Base-by-base conservation (phyloP, 441 rosid genomes). In the Raphanus hybrid region DNA sequence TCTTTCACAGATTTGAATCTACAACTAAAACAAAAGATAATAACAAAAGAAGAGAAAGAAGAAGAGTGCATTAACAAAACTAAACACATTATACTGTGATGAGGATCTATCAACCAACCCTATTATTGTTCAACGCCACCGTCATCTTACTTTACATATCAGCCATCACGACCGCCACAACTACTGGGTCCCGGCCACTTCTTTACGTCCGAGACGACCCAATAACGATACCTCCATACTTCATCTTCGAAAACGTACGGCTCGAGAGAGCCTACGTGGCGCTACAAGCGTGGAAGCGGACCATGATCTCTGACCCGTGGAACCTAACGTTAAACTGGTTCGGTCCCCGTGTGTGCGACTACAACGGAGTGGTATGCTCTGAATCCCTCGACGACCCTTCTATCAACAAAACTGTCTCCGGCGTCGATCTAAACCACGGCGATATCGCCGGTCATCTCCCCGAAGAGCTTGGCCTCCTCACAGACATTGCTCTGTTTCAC, bases 381-480 rank as follows among this genome's bases (percentile, higher is more conserved):
- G 80, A 20, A 9, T 81, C 88, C 9, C 85, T 66, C 14, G 92
- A 88, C 39, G 75, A 86, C 45, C 86, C 80, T 6, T 59, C 72
- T 23, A 64, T 85, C 34, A 29, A 29, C 20, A 64, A 68, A 59
- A 88, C 90, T 1, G 87, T 90, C 14, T 89, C 94, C 4, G 92
- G 90, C 7, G 41, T 89, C 26, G 90, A 87, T 82, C 84, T 89
- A 48, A 86, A 89, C 81, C 88, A 85, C 14, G 91, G 86, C 0
- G 91, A 88, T 74, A 80, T 88, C 14, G 87, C 93, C 1, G 90
- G 91, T 8, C 81, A 85, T 68, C 88, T 89, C 29, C 91, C 87
- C 1, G 84, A 77, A 54, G 87, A 84, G 70, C 84, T 86, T 0
- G 89, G 86, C 15, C 71, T 84, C 39, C 80, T 86, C 2, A 71